A percentile compares a stretch with the other conserved stretches of the same genome.
Evolutionary conservation across 179 eudicot species (phyloP).

Genomic region (Corrigiola litoralis): DNA sequence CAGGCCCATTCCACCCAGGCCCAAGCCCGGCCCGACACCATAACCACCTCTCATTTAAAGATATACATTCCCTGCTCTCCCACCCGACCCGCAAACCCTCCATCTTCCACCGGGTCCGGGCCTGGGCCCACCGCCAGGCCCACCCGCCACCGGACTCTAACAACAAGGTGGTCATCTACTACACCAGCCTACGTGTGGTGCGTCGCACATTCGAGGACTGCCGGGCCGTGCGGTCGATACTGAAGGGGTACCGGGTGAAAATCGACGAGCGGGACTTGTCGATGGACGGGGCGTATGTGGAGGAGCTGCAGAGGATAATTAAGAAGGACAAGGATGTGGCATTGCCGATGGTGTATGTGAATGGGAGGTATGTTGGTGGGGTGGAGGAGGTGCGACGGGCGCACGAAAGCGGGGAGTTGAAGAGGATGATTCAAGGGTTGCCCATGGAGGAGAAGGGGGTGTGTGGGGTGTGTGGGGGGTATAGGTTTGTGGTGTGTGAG

Average conservation of each 20-base stretch:
- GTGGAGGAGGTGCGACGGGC: constrained; percentile 64
- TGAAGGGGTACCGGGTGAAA: constrained; percentile 53
- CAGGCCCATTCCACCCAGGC: constrained; percentile 8
- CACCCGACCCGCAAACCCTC: constrained; percentile 26
- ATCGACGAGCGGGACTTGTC: constrained; percentile 86
- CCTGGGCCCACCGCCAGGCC: constrained; percentile 20
- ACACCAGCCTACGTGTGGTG: constrained; percentile 62
- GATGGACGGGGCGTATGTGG: constrained; percentile 54
- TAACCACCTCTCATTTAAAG: constrained; percentile 18
- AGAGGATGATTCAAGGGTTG: constrained; percentile 43
- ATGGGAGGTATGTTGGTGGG: constrained; percentile 75
- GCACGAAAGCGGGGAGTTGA: constrained; percentile 77
- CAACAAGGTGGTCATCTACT: constrained; percentile 58
- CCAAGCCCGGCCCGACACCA: constrained; percentile 17
- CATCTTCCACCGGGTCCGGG: constrained; percentile 58
- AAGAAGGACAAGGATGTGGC: constrained; percentile 9
- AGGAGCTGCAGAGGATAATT: constrained; percentile 51
- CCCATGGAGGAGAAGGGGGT: constrained; percentile 33
- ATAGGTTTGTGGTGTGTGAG: constrained; percentile 60
- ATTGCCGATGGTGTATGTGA: constrained; percentile 60
- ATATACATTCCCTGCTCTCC: constrained; percentile 15
- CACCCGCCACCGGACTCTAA: constrained; percentile 41
- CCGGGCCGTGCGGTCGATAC: constrained; percentile 51
- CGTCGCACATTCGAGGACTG: constrained; percentile 77
- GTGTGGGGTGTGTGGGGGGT: constrained; percentile 70